These are phyloP conservation scores for Fusarium newnesense DNA, from an alignment of 2,329 filamentous ascomycete species.

Conservation along the genomic window DNA sequence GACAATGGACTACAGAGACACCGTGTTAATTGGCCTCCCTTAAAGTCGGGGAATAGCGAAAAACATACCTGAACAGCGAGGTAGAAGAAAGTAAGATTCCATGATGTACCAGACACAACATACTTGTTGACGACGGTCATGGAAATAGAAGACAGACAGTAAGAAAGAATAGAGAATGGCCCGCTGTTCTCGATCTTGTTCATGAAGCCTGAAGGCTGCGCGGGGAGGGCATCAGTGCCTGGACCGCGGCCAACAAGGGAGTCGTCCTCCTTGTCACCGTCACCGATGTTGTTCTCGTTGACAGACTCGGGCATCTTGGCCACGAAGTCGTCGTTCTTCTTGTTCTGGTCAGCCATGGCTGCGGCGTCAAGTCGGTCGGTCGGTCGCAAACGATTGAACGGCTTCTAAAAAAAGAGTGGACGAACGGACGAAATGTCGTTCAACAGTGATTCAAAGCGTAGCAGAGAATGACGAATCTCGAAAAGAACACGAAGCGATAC, in stretches of 20 bases:
- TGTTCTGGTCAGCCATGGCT: conserved; percentile 35
- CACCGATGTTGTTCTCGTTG: conserved; percentile 29
- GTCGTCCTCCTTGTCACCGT: conserved; percentile 37
- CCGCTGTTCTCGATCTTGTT: conserved; percentile 76
- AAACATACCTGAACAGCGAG: conserved; percentile 85
- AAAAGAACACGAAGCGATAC: conserved; percentile 6
- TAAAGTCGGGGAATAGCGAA: background rate
- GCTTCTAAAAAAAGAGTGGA: conserved; percentile 34
- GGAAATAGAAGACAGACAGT: conserved; percentile 93
- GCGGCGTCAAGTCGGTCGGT: conserved; percentile 1
- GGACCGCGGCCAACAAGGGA: conserved; percentile 34
- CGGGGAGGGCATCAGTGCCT: conserved; percentile 32
- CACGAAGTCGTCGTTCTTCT: conserved; percentile 40
- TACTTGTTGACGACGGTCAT: conserved; percentile 99
- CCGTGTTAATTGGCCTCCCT: background rate
- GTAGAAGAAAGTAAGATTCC: conserved; percentile 97
- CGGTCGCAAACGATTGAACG: conserved; percentile 10
- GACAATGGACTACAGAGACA: conserved; percentile 76
- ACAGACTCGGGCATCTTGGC: conserved; percentile 29
- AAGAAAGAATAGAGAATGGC: conserved; percentile 82
- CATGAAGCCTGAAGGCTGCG: conserved; percentile 24
- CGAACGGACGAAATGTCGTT: conserved; percentile 39
- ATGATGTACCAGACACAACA: conserved; percentile 87
- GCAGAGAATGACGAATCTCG: conserved; percentile 14
- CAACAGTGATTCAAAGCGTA: conserved; percentile 13